Evolutionary conservation across 2,329 filamentous ascomycete genomes (phyloP).

Genomic region (Diaporthe ilicicola): DNA sequence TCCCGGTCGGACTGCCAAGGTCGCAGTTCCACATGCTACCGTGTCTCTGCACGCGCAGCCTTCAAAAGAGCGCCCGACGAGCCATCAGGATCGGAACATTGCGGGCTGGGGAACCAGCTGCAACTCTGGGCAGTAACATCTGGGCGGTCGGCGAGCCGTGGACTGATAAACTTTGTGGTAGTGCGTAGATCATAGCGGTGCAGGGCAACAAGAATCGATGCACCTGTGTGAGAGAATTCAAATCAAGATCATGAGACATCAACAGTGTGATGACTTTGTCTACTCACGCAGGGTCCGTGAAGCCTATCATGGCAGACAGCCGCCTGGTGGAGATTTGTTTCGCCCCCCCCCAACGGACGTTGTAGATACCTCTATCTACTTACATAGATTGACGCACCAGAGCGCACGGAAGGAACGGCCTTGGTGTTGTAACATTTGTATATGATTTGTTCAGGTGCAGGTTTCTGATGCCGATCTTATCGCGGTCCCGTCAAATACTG

Average conservation of each 20-base stretch:
- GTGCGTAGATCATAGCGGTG: background rate
- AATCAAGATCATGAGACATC: background rate
- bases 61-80: background rate
- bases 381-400: background rate
- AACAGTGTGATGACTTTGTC: background rate
- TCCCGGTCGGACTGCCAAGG: background rate
- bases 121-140: background rate
- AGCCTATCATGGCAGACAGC: constrained; percentile 10
- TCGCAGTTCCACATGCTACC: background rate
- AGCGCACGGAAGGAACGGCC: background rate
- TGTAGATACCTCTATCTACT: no score
- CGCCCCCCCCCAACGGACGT: background rate
- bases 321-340: constrained; percentile 3
- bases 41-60: background rate
- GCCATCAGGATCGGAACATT: constrained; percentile 6
- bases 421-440: background rate
- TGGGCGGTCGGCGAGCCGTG: background rate
- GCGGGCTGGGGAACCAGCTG: background rate
- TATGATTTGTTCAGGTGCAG: background rate
- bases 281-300: background rate
- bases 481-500: background rate
- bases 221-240: background rate
- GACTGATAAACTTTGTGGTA: background rate
- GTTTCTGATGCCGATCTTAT: background rate
- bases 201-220: background rate